phyloP scores from a whole-genome alignment of 805 yeast species.

The Candida ovalis region DNA sequence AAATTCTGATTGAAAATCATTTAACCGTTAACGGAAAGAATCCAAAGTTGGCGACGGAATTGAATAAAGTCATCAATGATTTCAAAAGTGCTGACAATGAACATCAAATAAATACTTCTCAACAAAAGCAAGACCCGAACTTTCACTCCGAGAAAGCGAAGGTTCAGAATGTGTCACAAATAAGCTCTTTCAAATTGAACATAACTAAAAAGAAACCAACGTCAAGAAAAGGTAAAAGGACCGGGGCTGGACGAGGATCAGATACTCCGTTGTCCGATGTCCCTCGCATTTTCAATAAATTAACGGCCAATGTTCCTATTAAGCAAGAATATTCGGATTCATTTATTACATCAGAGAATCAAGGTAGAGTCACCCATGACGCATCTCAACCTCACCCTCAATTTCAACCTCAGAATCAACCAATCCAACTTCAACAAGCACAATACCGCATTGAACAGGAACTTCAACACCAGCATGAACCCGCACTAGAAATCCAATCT shows the following conservation, averaged over 20 bases:
- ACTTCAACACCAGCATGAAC: no score
- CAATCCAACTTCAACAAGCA: no score
- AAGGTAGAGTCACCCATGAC: no score
- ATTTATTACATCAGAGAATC: not conserved
- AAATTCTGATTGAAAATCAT: slow-evolving; percentile 14
- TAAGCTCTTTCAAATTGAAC: not conserved
- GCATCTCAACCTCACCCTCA: no score
- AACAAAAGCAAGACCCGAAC: not conserved
- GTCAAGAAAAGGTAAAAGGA: not conserved
- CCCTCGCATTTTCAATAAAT: not conserved
- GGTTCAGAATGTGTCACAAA: not conserved
- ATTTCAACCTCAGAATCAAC: not conserved
- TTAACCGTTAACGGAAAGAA: slow-evolving; percentile 13
- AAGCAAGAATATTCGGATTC: not conserved
- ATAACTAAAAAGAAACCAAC: not conserved
- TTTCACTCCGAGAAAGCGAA: not conserved
- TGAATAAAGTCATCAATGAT: slow-evolving; percentile 10
- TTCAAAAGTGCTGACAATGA: slow-evolving; percentile 2
- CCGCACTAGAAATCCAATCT: no score
- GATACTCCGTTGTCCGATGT: not conserved
- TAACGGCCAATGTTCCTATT: not conserved
- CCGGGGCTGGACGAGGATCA: not conserved
- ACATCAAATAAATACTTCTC: not conserved
- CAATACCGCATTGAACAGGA: no score
- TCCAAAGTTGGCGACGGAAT: slow-evolving; percentile 14